These are phyloP conservation scores for Phoma sp. DNA, from an alignment of 2,329 filamentous ascomycete species.

Conservation along the genomic window DNA sequence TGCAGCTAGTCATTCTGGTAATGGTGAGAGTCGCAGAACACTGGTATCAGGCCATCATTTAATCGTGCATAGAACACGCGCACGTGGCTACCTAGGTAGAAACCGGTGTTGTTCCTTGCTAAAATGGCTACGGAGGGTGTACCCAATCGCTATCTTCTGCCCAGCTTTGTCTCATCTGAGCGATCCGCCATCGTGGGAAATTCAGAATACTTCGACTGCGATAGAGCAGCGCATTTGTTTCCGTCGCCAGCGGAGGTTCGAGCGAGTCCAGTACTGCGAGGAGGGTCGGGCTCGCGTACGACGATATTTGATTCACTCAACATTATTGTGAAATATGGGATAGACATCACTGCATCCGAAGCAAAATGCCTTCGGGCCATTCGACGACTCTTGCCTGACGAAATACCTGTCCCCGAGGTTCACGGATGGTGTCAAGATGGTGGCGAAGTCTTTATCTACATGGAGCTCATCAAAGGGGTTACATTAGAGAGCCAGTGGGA, in stretches of 20 bases:
- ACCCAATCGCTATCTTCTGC: slow-evolving; percentile 4
- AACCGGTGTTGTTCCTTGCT: background rate
- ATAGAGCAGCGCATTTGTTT: slow-evolving; percentile 3
- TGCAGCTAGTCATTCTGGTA: no score
- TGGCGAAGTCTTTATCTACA: slow-evolving; percentile 41
- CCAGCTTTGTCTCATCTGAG: background rate
- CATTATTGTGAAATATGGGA: slow-evolving; percentile 6
- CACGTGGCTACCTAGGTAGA: background rate
- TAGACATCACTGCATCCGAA: slow-evolving; percentile 4
- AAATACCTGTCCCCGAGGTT: slow-evolving; percentile 48
- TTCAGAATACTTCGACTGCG: background rate
- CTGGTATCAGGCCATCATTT: background rate
- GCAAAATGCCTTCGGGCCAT: slow-evolving; percentile 6
- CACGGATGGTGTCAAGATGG: slow-evolving; percentile 48
- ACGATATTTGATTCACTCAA: slow-evolving; percentile 8
- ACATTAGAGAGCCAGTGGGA: slow-evolving; percentile 38
- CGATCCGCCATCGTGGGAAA: background rate
- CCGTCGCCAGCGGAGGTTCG: slow-evolving; percentile 6
- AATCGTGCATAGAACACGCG: slow-evolving; percentile 5
- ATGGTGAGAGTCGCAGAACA: background rate
- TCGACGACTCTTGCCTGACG: slow-evolving; percentile 2
- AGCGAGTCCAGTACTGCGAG: slow-evolving; percentile 4
- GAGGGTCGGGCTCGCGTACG: slow-evolving; percentile 1
- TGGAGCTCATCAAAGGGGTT: slow-evolving; percentile 37
- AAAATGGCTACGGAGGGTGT: slow-evolving; percentile 2